Conservation (phyloP, 2,329 filamentous ascomycete genomes). For the Zalaria obscura region DNA sequence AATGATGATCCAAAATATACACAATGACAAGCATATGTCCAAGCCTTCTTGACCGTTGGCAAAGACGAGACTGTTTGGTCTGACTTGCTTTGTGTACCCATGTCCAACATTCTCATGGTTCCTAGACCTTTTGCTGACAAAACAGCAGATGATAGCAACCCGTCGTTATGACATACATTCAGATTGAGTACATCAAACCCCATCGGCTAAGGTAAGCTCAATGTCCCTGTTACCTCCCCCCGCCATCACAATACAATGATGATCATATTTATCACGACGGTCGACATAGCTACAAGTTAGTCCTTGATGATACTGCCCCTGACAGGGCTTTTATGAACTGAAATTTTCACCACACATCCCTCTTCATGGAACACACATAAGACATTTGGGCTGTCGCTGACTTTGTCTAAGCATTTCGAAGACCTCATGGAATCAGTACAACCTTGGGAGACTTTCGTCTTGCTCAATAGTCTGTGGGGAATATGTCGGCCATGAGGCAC, state of each 20-base stretch:
- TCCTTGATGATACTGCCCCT: conserved; percentile 25
- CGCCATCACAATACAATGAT: conserved; percentile 13
- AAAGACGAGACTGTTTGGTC: conserved; percentile 17
- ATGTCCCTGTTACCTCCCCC: too few relatives aligned
- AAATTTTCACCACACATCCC: too few relatives aligned
- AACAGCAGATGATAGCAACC: neutral
- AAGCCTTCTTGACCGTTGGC: conserved; percentile 21
- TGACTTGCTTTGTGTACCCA: conserved; percentile 3
- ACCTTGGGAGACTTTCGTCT: too few relatives aligned
- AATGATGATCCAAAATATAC: conserved; percentile 19
- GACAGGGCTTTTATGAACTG: conserved; percentile 13
- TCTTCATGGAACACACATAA: too few relatives aligned
- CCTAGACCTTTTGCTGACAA: neutral
- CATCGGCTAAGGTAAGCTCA: neutral
- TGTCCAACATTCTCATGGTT: neutral
- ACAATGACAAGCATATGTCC: conserved; percentile 27
- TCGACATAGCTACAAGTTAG: conserved; percentile 23
- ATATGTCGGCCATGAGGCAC: too few relatives aligned
- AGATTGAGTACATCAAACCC: neutral
- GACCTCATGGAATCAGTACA: too few relatives aligned
- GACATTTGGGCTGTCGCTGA: too few relatives aligned
- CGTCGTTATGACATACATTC: neutral
- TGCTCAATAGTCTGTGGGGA: too few relatives aligned
- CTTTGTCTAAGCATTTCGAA: too few relatives aligned
- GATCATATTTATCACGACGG: conserved; percentile 25